Percentiles rank a stretch among this genome's conserved stretches.
These are phyloP conservation scores for Adenanthera pavonina DNA, from an alignment of 306 rosid species.

Conservation along the genomic window DNA sequence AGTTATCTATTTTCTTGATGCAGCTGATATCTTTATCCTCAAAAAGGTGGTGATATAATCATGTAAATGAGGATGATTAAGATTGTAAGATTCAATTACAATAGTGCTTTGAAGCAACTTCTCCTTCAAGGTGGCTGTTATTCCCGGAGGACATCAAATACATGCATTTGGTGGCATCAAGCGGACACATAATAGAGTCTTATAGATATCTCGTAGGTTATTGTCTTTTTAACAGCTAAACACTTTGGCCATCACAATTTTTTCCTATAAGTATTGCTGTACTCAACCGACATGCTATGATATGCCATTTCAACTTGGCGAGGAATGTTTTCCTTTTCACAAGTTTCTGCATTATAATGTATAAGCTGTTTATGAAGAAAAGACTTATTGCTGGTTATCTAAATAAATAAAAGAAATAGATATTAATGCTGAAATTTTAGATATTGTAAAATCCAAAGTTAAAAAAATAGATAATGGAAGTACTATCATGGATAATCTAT, in stretches of 20 bases:
- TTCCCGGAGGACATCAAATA: neutral
- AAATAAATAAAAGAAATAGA: too few species aligned
- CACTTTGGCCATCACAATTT: slow-evolving; percentile 8
- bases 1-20: slow-evolving; percentile 29
- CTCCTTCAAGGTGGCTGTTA: slow-evolving; percentile 19
- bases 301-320: slow-evolving; percentile 10
- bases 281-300: neutral
- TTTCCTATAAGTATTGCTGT: slow-evolving; percentile 8
- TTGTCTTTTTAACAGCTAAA: neutral
- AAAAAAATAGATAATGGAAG: neutral
- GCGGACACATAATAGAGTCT: neutral
- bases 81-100: slow-evolving; percentile 36
- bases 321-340: slow-evolving; percentile 10
- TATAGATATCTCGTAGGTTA: neutral
- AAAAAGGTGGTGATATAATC: slow-evolving; percentile 41
- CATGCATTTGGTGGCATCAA: slow-evolving; percentile 20
- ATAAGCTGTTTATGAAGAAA: slow-evolving; percentile 6
- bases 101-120: slow-evolving; percentile 18
- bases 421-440: neutral
- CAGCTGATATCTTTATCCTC: slow-evolving; percentile 73
- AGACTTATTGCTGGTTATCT: neutral
- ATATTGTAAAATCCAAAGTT: neutral
- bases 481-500: neutral
- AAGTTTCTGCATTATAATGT: slow-evolving; percentile 5
- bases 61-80: slow-evolving; percentile 22